Percentiles rank a stretch among this genome's conserved stretches.
Conservation (phyloP, 1,284 basidiomycete species). For the Ceratobasidium sp. region DNA sequence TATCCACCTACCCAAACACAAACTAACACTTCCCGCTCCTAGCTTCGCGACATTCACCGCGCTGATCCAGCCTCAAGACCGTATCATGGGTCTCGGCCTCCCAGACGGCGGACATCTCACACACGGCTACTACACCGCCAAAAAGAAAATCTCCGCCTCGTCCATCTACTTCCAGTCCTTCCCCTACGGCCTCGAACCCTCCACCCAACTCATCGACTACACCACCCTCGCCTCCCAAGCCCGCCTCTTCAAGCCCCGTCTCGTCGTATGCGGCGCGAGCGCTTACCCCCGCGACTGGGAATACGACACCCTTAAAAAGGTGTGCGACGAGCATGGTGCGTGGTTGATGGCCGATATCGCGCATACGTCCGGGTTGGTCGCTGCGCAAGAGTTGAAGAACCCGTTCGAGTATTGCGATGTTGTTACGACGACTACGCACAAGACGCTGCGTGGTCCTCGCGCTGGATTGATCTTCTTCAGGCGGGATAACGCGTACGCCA, state of each 20-base stretch:
- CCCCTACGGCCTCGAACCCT: slow-evolving; percentile 90
- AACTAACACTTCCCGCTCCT: slow-evolving; percentile 24
- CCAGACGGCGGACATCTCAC: slow-evolving; percentile 99
- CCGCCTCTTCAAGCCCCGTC: slow-evolving; percentile 95
- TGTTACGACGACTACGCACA: slow-evolving; percentile 98
- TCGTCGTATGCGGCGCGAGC: slow-evolving; percentile 98
- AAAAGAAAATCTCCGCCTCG: slow-evolving; percentile 99
- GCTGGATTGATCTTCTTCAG: slow-evolving; percentile 99
- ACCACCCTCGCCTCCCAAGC: slow-evolving; percentile 86
- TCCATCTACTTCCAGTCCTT: slow-evolving; percentile 99
- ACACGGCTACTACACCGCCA: slow-evolving; percentile 98
- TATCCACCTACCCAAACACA: not conserved
- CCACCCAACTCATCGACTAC: slow-evolving; percentile 95
- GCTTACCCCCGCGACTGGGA: slow-evolving; percentile 99
- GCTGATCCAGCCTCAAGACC: slow-evolving; percentile 96
- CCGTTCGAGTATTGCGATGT: slow-evolving; percentile 99
- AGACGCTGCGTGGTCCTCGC: slow-evolving; percentile 98
- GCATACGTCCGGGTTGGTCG: slow-evolving; percentile 96
- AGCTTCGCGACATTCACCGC: slow-evolving; percentile 99
- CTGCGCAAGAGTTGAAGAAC: slow-evolving; percentile 91
- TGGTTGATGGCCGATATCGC: slow-evolving; percentile 98
- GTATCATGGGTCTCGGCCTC: slow-evolving; percentile 99
- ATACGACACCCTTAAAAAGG: slow-evolving; percentile 85
- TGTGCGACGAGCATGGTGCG: slow-evolving; percentile 89
- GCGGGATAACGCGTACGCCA: slow-evolving; percentile 82